Evolutionary conservation across 2,329 filamentous ascomycete genomes (phyloP).

Genomic region (Myriosclerotinia curreyana): DNA sequence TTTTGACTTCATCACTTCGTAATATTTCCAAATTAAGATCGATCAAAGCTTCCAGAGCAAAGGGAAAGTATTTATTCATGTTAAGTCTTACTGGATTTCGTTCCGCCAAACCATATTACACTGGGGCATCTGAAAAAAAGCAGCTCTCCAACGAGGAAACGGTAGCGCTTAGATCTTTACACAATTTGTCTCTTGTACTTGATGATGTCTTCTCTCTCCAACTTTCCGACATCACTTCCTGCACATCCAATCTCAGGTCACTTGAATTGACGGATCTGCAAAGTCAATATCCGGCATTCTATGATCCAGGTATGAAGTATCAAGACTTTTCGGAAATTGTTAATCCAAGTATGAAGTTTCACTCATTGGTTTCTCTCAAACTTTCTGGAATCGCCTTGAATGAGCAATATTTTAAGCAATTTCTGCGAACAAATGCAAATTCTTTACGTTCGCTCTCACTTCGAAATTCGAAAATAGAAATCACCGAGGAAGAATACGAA

Average conservation of each 20-base stretch:
- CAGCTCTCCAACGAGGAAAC: neutral
- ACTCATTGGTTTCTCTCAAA: neutral
- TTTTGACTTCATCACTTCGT: neutral
- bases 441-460: conserved; percentile 6
- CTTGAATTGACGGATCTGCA: neutral
- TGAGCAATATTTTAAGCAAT: neutral
- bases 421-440: neutral
- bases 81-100: too few relatives aligned
- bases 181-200: neutral
- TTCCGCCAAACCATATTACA: too few relatives aligned
- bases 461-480: neutral
- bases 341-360: neutral
- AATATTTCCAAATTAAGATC: neutral
- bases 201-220: rapidly evolving
- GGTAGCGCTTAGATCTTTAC: neutral
- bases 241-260: neutral
- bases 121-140: too few relatives aligned
- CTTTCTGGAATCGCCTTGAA: neutral
- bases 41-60: neutral
- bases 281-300: too few relatives aligned
- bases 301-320: too few relatives aligned
- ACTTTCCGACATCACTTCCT: neutral
- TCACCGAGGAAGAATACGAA: neutral
- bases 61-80: too few relatives aligned
- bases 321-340: neutral